phyloP scores from a whole-genome alignment of 2,329 filamentous ascomycete species.

The Coleophoma crateriformis region DNA sequence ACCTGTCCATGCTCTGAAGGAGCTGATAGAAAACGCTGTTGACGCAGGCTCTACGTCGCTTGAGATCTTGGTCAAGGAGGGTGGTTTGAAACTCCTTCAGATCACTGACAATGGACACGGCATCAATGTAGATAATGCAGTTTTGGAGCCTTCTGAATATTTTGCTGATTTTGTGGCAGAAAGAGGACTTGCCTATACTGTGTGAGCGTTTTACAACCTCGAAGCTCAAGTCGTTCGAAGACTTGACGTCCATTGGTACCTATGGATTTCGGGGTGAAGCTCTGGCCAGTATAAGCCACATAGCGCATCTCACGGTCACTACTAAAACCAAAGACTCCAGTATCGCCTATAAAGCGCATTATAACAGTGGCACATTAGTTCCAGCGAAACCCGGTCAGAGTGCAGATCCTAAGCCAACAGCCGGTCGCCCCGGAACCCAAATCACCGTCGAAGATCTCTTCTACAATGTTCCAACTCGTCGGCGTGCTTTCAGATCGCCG shows the following conservation, averaged over 20 bases:
- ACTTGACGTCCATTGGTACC: conserved; percentile 81
- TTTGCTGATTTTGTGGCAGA: conserved; percentile 41
- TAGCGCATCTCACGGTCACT: conserved; percentile 90
- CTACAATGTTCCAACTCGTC: conserved; percentile 87
- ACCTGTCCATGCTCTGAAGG: conserved; percentile 91
- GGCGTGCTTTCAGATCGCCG: conserved; percentile 82
- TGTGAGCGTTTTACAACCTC: conserved; percentile 97
- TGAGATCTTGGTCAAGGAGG: conserved; percentile 90
- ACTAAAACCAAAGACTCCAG: conserved; percentile 86
- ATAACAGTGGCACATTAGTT: conserved; percentile 74
- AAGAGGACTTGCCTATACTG: conserved; percentile 84
- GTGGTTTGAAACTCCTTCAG: conserved; percentile 88
- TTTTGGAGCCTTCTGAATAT: not conserved
- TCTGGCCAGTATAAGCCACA: conserved; percentile 95
- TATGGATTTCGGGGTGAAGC: conserved; percentile 99
- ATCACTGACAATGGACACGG: conserved; percentile 97
- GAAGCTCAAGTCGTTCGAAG: conserved; percentile 90
- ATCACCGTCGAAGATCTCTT: conserved; percentile 97
- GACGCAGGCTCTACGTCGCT: conserved; percentile 92
- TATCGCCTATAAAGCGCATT: conserved; percentile 87
- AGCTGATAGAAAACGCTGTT: conserved; percentile 93
- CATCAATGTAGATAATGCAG: conserved; percentile 65
- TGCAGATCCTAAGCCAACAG: conserved; percentile 79
- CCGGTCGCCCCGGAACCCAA: conserved; percentile 84
- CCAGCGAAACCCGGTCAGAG: conserved; percentile 84